A percentile compares a stretch with the other conserved stretches of the same genome.
Evolutionary conservation across 139 green algal genomes (phyloP).

Genomic region (Tetraselmis striata): DNA sequence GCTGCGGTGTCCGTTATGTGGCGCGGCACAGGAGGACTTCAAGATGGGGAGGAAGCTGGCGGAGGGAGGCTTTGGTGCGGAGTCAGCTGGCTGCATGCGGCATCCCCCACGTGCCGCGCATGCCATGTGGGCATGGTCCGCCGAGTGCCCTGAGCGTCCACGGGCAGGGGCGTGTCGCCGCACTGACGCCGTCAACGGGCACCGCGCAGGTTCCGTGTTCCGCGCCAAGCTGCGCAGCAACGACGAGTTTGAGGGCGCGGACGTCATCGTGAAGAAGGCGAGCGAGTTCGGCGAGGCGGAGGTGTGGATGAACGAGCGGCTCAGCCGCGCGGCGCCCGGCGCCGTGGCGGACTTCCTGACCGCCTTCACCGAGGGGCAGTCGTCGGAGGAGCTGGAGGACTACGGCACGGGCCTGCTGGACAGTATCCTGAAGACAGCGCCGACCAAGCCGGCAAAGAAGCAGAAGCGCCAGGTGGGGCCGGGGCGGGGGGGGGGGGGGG

Average conservation of each 20-base stretch:
- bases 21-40: slow-evolving; percentile 77
- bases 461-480: neutral
- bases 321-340: slow-evolving; percentile 59
- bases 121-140: no score
- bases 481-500: neutral
- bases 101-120: no score
- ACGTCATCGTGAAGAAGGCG: slow-evolving; percentile 65
- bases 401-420: neutral
- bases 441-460: slow-evolving; percentile 8
- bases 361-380: slow-evolving; percentile 66
- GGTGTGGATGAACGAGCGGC: slow-evolving; percentile 98
- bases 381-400: neutral
- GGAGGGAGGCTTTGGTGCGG: slow-evolving; percentile 85
- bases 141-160: no score
- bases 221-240: neutral
- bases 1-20: no score
- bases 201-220: neutral
- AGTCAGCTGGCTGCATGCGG: no score
- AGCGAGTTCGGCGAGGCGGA: slow-evolving; percentile 95
- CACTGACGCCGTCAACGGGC: neutral
- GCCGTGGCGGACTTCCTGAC: slow-evolving; percentile 74
- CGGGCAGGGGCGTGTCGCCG: no score
- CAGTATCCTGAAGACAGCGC: slow-evolving; percentile 14
- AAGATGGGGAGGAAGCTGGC: slow-evolving; percentile 76
- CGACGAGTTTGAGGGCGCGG: neutral